Conservation (phyloP, 768 basidiomycete species). For the Agaricus blazei region DNA sequence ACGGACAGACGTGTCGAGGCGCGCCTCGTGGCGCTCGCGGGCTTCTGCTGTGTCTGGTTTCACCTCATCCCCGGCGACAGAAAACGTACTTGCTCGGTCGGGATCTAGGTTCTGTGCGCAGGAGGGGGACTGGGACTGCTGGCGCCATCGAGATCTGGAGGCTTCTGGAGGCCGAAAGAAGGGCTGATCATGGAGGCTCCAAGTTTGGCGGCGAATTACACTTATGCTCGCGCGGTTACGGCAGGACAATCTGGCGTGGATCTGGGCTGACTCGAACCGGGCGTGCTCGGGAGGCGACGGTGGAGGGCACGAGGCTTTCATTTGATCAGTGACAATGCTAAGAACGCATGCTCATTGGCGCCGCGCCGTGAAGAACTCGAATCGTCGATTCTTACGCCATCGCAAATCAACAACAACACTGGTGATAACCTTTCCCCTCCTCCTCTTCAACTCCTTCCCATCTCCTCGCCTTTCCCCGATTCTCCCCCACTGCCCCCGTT, state of each 20-base stretch:
- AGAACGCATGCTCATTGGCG: conserved; percentile 30
- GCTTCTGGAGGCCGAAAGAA: conserved; percentile 6
- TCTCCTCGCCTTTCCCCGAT: conserved; percentile 22
- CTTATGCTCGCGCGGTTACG: conserved; percentile 9
- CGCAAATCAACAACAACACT: conserved; percentile 33
- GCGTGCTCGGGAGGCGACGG: conserved; percentile 20
- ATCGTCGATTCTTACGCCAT: conserved; percentile 17
- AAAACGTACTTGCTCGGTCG: conserved; percentile 1
- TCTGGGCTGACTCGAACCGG: conserved; percentile 17
- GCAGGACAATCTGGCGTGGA: conserved; percentile 7
- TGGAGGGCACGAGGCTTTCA: conserved; percentile 36
- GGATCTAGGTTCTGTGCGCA: background rate
- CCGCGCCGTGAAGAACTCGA: conserved; percentile 17
- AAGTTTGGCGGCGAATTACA: conserved; percentile 7
- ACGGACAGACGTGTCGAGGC: background rate
- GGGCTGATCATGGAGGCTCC: conserved; percentile 8
- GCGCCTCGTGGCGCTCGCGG: background rate
- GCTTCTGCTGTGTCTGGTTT: background rate
- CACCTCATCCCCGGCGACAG: background rate
- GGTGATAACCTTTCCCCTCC: conserved; percentile 23
- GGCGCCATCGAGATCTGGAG: background rate
- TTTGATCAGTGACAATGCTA: conserved; percentile 25
- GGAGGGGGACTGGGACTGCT: background rate
- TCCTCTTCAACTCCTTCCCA: conserved; percentile 13
- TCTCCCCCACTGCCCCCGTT: conserved; percentile 25